Conservation (phyloP, 1,284 basidiomycete genomes). For the Stygiomarasmius scandens region DNA sequence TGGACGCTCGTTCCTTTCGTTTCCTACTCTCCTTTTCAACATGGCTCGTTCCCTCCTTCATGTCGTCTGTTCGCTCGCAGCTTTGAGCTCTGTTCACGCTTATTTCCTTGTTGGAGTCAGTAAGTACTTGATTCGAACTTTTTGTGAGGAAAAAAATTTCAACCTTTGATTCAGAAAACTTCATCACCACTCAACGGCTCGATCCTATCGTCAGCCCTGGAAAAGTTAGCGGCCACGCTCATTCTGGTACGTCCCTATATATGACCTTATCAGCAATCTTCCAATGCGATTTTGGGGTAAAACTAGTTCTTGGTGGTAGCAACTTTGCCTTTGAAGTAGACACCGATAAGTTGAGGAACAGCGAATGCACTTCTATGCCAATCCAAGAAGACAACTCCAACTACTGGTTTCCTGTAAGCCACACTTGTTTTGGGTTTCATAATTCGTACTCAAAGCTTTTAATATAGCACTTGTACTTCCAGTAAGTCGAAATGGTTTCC, state of each 20-base stretch:
- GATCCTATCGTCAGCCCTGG: slow-evolving; percentile 42
- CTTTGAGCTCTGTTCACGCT: slow-evolving; percentile 13
- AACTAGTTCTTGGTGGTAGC: slow-evolving; percentile 44
- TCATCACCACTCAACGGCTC: slow-evolving; percentile 38
- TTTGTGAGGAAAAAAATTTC: background rate
- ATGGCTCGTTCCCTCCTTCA: slow-evolving; percentile 15
- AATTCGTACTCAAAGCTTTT: background rate
- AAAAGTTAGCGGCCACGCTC: slow-evolving; percentile 35
- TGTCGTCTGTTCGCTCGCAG: slow-evolving; percentile 8
- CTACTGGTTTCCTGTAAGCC: slow-evolving; percentile 44
- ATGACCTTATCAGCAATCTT: background rate
- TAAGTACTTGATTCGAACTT: slow-evolving; percentile 6
- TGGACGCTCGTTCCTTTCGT: slow-evolving; percentile 4
- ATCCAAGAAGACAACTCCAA: slow-evolving; percentile 44
- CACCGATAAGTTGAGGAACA: slow-evolving; percentile 37
- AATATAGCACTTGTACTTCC: slow-evolving; percentile 40
- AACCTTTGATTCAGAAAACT: slow-evolving; percentile 24
- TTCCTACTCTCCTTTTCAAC: background rate
- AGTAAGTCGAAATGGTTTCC: slow-evolving; percentile 26
- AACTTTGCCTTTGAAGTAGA: slow-evolving; percentile 39
- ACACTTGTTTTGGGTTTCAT: background rate
- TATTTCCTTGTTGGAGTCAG: slow-evolving; percentile 17
- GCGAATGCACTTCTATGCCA: slow-evolving; percentile 44
- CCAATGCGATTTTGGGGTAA: slow-evolving; percentile 4
- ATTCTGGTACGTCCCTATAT: slow-evolving; percentile 31